Evolutionary conservation across 2,329 filamentous ascomycete genomes (phyloP).

Genomic region (Xylaria sp.): DNA sequence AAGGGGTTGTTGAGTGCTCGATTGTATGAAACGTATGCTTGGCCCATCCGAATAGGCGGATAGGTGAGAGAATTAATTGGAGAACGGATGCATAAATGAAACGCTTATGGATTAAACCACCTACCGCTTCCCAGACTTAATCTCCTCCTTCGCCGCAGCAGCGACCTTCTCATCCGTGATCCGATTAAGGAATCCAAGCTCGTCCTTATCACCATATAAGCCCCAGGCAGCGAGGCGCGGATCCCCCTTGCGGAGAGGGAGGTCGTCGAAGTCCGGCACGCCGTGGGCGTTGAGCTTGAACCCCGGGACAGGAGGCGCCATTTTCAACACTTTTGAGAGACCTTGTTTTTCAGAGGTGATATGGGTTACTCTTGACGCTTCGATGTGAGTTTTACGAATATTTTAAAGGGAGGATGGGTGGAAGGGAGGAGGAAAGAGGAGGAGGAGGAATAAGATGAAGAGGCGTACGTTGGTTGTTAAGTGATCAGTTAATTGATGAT

Average conservation of each 20-base stretch:
- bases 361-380: not conserved
- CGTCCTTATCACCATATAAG: constrained; percentile 66
- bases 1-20: not conserved
- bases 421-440: too few relatives aligned
- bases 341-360: not conserved
- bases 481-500: not conserved
- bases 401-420: too few relatives aligned
- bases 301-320: constrained; percentile 44
- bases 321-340: not conserved
- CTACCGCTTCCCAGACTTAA: constrained; percentile 64
- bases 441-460: too few relatives aligned
- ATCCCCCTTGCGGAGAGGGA: constrained; percentile 59
- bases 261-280: constrained; percentile 59
- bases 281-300: constrained; percentile 54
- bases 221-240: constrained; percentile 59
- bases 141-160: constrained; percentile 61
- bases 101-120: not conserved
- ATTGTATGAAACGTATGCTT: not conserved
- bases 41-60: not conserved
- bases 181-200: constrained; percentile 70
- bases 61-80: not conserved
- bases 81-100: constrained; percentile 17
- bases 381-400: not conserved
- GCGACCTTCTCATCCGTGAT: constrained; percentile 66
- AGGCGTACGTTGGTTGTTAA: not conserved